phyloP scores from a whole-genome alignment of 2,329 filamentous ascomycete species.

The Hypocrella siamensis region DNA sequence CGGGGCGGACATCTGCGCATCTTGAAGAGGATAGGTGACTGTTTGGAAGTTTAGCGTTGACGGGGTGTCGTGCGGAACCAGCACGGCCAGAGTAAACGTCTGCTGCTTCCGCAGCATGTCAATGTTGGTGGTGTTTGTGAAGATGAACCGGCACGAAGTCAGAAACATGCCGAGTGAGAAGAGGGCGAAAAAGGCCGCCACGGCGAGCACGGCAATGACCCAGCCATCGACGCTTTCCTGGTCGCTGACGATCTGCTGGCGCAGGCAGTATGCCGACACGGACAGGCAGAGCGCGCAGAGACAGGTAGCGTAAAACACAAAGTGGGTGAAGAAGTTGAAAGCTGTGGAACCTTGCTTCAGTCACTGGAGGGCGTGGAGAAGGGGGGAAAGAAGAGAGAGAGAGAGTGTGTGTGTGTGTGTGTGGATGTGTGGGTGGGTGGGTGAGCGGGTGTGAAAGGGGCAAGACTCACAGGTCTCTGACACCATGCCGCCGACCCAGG shows the following conservation, averaged over 20 bases:
- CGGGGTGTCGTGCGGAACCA: slow-evolving; percentile 38
- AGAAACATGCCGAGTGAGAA: slow-evolving; percentile 66
- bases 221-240: slow-evolving; percentile 33
- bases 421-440: too few relatives aligned
- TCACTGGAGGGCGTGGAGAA: neutral
- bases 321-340: slow-evolving; percentile 89
- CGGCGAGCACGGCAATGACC: slow-evolving; percentile 48
- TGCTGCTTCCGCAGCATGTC: slow-evolving; percentile 53
- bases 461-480: slow-evolving; percentile 51
- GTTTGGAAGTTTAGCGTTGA: slow-evolving; percentile 28
- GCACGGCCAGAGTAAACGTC: slow-evolving; percentile 60
- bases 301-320: slow-evolving; percentile 56
- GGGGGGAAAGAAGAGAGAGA: too few relatives aligned
- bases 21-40: slow-evolving; percentile 41
- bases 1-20: neutral
- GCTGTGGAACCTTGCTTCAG: slow-evolving; percentile 20
- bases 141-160: slow-evolving; percentile 54
- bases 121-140: slow-evolving; percentile 69
- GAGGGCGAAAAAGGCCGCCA: slow-evolving; percentile 61
- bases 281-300: slow-evolving; percentile 52
- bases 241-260: slow-evolving; percentile 28
- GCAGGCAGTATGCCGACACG: slow-evolving; percentile 47
- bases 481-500: slow-evolving; percentile 90
- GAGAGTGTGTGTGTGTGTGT: too few relatives aligned
- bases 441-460: too few relatives aligned